Percentiles rank a stretch among this genome's conserved stretches.
Conservation (phyloP, 257 asterid species). For the Lycium barbarum region DNA sequence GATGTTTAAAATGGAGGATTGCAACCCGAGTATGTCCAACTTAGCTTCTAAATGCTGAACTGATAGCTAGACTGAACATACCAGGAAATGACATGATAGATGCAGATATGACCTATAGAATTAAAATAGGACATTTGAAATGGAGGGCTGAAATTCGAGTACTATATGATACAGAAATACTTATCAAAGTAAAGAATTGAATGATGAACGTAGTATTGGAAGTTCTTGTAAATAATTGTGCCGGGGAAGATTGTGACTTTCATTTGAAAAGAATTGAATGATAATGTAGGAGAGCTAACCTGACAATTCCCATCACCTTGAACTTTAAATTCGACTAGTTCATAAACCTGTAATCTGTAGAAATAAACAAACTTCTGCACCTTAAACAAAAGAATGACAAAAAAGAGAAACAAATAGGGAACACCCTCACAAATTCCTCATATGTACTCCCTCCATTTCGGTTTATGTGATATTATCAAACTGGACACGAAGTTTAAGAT, state of each 20-base stretch:
- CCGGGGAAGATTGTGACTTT: not conserved
- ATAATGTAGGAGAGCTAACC: conserved; percentile 50
- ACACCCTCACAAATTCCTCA: not conserved
- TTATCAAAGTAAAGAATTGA: not conserved
- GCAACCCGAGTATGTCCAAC: not conserved
- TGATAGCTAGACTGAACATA: not conserved
- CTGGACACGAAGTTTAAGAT: not conserved
- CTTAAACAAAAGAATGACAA: conserved; percentile 22
- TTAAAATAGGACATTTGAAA: too few relatives aligned
- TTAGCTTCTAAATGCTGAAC: not conserved
- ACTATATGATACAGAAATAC: not conserved
- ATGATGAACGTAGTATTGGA: too few relatives aligned
- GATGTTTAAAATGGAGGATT: too few relatives aligned
- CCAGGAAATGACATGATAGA: not conserved
- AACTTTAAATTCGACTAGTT: conserved; percentile 85
- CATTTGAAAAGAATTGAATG: not conserved
- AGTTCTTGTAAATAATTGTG: not conserved
- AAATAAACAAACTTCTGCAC: conserved; percentile 35
- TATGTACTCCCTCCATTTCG: not conserved
- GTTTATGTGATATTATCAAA: not conserved
- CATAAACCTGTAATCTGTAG: conserved; percentile 80
- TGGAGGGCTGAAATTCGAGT: not conserved
- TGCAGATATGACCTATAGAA: not conserved
- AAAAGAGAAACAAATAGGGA: conserved; percentile 8
- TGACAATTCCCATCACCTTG: conserved; percentile 98